Conservation (phyloP, 2,329 filamentous ascomycete genomes). For the Aspergillus ibericus region DNA sequence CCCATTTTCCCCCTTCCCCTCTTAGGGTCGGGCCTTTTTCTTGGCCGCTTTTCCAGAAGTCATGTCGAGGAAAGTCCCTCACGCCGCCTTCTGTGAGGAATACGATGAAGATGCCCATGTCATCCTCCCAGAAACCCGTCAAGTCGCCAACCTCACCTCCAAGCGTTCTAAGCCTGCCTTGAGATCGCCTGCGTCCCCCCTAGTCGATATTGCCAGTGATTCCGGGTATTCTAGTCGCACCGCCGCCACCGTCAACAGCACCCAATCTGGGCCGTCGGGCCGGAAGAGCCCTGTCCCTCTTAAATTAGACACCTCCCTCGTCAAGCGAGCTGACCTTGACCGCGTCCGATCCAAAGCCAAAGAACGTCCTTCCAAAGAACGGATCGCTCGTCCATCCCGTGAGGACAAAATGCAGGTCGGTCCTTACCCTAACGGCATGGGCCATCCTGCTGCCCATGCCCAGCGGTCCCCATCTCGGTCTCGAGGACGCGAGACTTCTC, state of each 20-base stretch:
- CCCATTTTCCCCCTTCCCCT: not conserved
- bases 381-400: conserved; percentile 26
- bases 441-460: conserved; percentile 29
- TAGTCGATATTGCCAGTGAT: conserved; percentile 56
- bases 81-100: conserved; percentile 49
- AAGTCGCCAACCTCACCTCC: conserved; percentile 52
- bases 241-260: conserved; percentile 52
- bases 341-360: conserved; percentile 30
- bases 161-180: conserved; percentile 49
- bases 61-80: conserved; percentile 43
- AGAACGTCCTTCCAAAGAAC: conserved; percentile 36
- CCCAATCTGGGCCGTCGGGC: conserved; percentile 52
- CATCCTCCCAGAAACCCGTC: conserved; percentile 48
- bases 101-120: conserved; percentile 48
- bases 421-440: conserved; percentile 28
- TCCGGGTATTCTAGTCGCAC: conserved; percentile 64
- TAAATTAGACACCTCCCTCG: conserved; percentile 39
- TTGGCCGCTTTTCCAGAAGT: conserved; percentile 28
- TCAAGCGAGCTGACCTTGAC: conserved; percentile 27
- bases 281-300: conserved; percentile 38
- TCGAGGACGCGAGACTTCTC: conserved; percentile 33
- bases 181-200: conserved; percentile 33
- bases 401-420: conserved; percentile 40
- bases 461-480: conserved; percentile 37
- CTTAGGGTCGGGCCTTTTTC: conserved; percentile 12